These are phyloP conservation scores for Kwoniella europaea DNA, from an alignment of 768 basidiomycete species.

Conservation along the genomic window DNA sequence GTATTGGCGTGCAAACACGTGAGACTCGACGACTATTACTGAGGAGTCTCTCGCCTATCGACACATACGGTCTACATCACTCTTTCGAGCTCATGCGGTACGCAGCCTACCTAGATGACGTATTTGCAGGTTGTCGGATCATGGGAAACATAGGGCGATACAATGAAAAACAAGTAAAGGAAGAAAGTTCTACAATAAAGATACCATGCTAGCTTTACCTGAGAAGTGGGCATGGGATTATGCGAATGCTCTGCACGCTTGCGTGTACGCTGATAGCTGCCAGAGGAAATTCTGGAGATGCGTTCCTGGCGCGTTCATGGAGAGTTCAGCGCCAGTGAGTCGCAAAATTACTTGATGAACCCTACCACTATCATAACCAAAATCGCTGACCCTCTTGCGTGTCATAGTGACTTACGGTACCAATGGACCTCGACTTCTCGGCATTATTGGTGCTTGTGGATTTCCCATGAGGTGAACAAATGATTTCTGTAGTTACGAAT, in stretches of 20 bases:
- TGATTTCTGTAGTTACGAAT: too few species aligned
- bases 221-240: neutral
- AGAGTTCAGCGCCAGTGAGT: neutral
- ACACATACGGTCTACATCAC: neutral
- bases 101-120: neutral
- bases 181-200: neutral
- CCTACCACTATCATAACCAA: too few species aligned
- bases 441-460: too few species aligned
- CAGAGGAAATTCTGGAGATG: constrained; percentile 2
- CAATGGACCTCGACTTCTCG: too few species aligned
- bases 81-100: neutral
- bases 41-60: neutral
- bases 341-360: too few species aligned
- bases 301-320: neutral
- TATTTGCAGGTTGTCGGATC: neutral
- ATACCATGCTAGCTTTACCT: neutral
- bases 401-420: too few species aligned
- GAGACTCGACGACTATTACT: neutral
- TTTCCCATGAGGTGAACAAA: too few species aligned
- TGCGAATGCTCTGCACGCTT: neutral
- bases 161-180: neutral
- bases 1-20: neutral
- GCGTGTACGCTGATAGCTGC: neutral
- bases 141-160: neutral
- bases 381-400: too few species aligned